These are phyloP conservation scores for Candida michaelii DNA, from an alignment of 805 yeast species.

Conservation along the genomic window DNA sequence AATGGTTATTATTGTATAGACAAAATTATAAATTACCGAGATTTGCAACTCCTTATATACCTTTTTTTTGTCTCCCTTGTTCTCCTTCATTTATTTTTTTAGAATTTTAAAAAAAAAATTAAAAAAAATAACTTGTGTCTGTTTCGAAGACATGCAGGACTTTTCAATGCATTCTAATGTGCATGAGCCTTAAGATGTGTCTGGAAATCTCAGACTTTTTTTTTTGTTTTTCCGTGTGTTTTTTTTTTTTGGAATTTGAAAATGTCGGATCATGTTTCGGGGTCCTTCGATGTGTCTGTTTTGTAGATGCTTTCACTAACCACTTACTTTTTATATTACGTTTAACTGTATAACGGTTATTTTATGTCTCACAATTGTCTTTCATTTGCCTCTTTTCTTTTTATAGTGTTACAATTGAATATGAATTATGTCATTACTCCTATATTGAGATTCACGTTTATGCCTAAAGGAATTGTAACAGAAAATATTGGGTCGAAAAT, in stretches of 20 bases:
- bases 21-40: conserved; percentile 2
- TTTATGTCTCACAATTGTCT: neutral
- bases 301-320: neutral
- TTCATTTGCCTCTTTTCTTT: neutral
- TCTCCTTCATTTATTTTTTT: conserved; percentile 1
- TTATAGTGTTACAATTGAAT: too few species aligned
- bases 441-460: too few species aligned
- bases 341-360: too few species aligned
- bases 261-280: neutral
- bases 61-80: conserved; percentile 1
- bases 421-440: too few species aligned
- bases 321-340: too few species aligned
- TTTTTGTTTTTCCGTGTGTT: too few species aligned
- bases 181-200: neutral
- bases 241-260: neutral
- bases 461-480: neutral
- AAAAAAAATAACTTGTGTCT: conserved; percentile 6
- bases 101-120: neutral
- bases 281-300: neutral
- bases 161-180: neutral
- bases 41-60: conserved; percentile 7
- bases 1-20: neutral
- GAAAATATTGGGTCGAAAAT: neutral
- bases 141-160: neutral
- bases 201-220: conserved; percentile 5